Evolutionary conservation across 257 asterid genomes (phyloP), one percentile per base, ranked within the genome.

Genomic region (Cinchona pubescens): DNA sequence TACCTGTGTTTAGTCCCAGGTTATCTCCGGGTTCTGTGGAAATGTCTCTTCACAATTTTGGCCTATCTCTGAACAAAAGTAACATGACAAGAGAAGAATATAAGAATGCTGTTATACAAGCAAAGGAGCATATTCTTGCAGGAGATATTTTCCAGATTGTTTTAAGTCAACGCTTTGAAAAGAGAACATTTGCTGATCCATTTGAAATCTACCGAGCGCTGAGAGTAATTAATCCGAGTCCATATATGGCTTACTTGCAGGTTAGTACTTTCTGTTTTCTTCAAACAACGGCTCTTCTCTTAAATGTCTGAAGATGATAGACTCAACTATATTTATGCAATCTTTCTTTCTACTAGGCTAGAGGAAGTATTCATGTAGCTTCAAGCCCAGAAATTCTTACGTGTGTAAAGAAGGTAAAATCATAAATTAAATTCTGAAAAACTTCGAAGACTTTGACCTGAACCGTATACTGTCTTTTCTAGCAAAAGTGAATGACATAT

Each of bases 211-310:
- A 94, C 74, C 84, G 99, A 86, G 90, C 99, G 79, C 66, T 94
- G 78, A 89, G 97, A 86, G 84, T 89, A 76, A 96, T 86, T 79
- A 94, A 92, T 87, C 99, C 97, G 32, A 94, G 99, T 83, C 97
- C 99, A 66, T 87, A 89, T 72, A 94, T 94, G 97, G 81, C 86
- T 74, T 94, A 94, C 78, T 68, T 92, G 77, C 98, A 94, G 90
- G 97, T 90, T 49, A 40, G 61, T 78, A 56, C 55, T 83, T n/a
- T 75, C 58, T 53, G 42, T 72, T 64, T 60, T 73, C 32, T 40
- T 23, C 46, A 29, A 75, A 42, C 43, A n/a, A 32, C 29, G 55
- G 8, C 53, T 48, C 10, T 61, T 78, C 66, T 27, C 42, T 82
- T 60, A 34, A 56, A 65, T 48, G 30, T 67, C 60, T 58, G 29